Evolutionary conservation across 192 early-diverging fungal genomes (phyloP).

Genomic region (Entomortierella beljakovae): DNA sequence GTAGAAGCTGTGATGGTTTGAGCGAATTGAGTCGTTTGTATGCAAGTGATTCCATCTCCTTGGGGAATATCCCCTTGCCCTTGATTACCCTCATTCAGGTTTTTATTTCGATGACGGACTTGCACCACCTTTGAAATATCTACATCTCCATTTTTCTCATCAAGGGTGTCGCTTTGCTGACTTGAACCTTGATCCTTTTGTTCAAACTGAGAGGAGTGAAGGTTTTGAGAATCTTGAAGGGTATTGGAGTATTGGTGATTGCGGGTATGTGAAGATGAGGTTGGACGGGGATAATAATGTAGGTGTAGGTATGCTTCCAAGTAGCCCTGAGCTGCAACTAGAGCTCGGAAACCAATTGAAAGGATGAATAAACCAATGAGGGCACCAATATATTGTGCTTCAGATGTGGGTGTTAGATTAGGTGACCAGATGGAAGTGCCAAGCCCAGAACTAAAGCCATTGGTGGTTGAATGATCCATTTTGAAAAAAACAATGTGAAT

Average conservation of each 20-base stretch:
- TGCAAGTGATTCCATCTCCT: no score
- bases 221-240: not conserved
- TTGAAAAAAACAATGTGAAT: not conserved
- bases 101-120: no score
- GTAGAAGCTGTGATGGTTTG: no score
- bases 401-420: slow-evolving; percentile 54
- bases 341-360: slow-evolving; percentile 53
- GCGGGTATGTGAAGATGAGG: not conserved
- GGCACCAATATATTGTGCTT: slow-evolving; percentile 60
- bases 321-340: slow-evolving; percentile 57
- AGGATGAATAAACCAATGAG: slow-evolving; percentile 60
- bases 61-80: no score
- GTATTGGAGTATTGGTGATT: not conserved
- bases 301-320: slow-evolving; percentile 54
- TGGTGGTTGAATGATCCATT: slow-evolving; percentile 23
- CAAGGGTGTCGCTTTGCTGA: no score
- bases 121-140: no score
- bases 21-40: no score
- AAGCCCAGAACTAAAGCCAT: slow-evolving; percentile 42
- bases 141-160: no score
- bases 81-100: no score
- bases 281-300: slow-evolving; percentile 29
- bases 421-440: slow-evolving; percentile 59
- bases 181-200: no score
- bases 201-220: not conserved